Evolutionary conservation across 805 yeast genomes (phyloP).

Genomic region (Candida chauliodis): DNA sequence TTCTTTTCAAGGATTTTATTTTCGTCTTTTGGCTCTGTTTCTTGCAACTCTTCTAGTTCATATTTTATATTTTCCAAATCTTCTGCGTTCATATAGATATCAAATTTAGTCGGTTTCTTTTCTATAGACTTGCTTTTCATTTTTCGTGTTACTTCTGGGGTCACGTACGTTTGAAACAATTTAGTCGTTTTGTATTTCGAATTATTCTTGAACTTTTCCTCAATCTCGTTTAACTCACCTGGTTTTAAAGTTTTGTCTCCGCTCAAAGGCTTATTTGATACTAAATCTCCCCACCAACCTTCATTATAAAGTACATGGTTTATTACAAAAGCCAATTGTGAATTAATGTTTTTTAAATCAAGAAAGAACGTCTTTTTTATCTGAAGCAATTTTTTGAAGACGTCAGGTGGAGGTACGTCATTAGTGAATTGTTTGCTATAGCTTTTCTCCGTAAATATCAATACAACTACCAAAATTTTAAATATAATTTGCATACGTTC

Average conservation of each 20-base stretch:
- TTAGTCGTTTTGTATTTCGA: conserved; percentile 30
- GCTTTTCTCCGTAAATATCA: conserved; percentile 28
- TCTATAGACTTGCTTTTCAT: conserved; percentile 27
- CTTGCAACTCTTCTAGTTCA: conserved; percentile 6
- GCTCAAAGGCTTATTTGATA: conserved; percentile 26
- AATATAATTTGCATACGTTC: conserved; percentile 8
- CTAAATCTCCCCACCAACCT: conserved; percentile 37
- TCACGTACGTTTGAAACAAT: conserved; percentile 39
- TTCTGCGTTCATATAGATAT: conserved; percentile 6
- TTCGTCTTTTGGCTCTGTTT: conserved; percentile 4
- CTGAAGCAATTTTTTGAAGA: conserved; percentile 13
- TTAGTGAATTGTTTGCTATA: conserved; percentile 36
- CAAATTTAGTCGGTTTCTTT: conserved; percentile 7
- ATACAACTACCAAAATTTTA: conserved; percentile 21
- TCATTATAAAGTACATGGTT: conserved; percentile 27
- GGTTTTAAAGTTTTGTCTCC: conserved; percentile 17
- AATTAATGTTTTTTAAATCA: conserved; percentile 20
- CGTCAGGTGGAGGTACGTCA: conserved; percentile 16
- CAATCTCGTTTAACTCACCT: conserved; percentile 18
- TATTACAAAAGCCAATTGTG: conserved; percentile 23
- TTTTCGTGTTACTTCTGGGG: conserved; percentile 40
- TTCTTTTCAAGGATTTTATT: conserved; percentile 11
- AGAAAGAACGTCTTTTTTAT: conserved; percentile 26
- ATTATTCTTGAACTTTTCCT: conserved; percentile 15
- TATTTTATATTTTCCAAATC: conserved; percentile 2